Conservation (phyloP, 208 protist genomes). For the Polymyxa betae region DNA sequence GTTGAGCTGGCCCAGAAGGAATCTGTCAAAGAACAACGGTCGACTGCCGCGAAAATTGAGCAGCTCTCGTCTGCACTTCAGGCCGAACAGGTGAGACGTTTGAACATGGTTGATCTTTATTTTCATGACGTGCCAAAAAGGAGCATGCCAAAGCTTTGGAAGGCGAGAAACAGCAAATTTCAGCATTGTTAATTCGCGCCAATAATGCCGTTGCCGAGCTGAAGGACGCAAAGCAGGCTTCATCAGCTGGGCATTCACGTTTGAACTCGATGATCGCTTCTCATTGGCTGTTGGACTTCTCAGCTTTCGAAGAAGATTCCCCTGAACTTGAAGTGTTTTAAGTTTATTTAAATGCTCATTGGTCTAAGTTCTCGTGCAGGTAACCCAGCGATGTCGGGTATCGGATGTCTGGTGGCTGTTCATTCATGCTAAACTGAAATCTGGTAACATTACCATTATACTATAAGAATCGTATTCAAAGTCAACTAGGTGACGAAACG, state of each 20-base stretch:
- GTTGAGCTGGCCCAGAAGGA: not conserved
- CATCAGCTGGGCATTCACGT: not conserved
- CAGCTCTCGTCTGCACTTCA: not conserved
- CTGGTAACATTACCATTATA: not conserved
- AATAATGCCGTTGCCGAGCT: not conserved
- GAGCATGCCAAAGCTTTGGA: not conserved
- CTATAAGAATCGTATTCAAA: not conserved
- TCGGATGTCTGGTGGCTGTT: not conserved
- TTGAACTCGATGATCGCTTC: not conserved
- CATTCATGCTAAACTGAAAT: not conserved
- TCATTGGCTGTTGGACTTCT: slow-evolving; percentile 13
- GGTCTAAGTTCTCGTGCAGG: not conserved
- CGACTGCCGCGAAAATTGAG: not conserved
- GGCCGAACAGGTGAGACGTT: not conserved
- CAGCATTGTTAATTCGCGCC: not conserved
- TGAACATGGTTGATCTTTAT: not conserved
- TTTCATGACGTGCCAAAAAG: not conserved
- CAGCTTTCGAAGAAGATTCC: not conserved
- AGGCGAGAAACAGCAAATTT: not conserved
- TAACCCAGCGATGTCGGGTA: not conserved
- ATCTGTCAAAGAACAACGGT: not conserved
- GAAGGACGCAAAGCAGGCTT: not conserved
- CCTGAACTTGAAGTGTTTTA: not conserved
- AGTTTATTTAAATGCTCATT: not conserved
- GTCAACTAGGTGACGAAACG: not conserved